Base-by-base conservation (phyloP, 1,139 yeast species). In the Hanseniaspora gamundiae region DNA sequence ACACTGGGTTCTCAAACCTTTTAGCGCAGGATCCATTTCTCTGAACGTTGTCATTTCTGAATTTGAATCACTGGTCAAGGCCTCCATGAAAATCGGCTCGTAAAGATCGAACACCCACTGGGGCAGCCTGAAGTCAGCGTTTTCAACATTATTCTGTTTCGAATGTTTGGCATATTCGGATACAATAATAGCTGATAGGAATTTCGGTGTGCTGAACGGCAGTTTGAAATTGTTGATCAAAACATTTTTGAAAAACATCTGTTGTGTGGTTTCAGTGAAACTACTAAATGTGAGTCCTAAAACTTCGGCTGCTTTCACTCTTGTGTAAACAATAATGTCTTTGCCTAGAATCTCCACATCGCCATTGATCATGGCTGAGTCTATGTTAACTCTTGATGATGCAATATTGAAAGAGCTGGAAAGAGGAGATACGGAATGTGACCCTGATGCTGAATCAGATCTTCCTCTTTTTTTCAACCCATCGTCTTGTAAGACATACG, bases 331-430 rank as follows among this genome's bases (percentile, higher is more conserved):
- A 47, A 93, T 76, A 0, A 76, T 76, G 36, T 85, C 88, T 45
- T 73, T 66, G 0, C 95, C 95, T 22, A 93, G 76, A 35, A 93
- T 68, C 50, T 88, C 80, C 17, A 91, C 83, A 64, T 93, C 99
- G 53, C 98, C 98, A 43, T 78, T 75, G 48, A 83, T 76, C 62
- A 93, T 81, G 4, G 98, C 96, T 2, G 94, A 81, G 62, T 93
- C 99, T 47, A 93, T 88, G 57, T 91, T 87, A 39, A 88, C 76
- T 49, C 76, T 38, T 13, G 36, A 38, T 13, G 39, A 38, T 21
- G 39, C 38, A 7, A 19, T 30, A 16, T 27, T 1, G 38, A 11
- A 3, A n/a, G n/a, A n/a, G n/a, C n/a, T n/a, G n/a, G 39, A 68
- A 42, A 69, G 74, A 41, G 69, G 71, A 1, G 83, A 77, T n/a